Conservation (phyloP, 1,284 basidiomycete species). For the Trichosporon inkin region DNA sequence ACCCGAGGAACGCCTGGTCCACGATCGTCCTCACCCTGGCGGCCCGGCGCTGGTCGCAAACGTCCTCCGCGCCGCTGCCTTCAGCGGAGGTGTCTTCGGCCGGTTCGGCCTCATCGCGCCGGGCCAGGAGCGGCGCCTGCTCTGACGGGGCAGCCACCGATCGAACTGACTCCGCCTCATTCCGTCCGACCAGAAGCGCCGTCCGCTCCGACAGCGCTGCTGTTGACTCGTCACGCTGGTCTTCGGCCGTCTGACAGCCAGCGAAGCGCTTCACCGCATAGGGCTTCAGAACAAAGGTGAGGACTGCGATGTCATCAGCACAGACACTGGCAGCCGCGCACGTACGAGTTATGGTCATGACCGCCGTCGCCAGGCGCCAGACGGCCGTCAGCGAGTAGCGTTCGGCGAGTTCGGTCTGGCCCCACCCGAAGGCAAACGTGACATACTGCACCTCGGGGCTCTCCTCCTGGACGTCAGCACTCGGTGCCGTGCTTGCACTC, state of each 20-base stretch:
- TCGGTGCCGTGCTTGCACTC: background rate
- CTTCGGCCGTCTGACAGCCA: background rate
- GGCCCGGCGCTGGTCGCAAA: background rate
- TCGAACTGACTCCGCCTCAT: no score
- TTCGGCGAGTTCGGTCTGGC: background rate
- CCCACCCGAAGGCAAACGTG: constrained; percentile 7
- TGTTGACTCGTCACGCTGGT: background rate
- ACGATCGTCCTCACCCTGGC: background rate
- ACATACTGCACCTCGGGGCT: constrained; percentile 5
- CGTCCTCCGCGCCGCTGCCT: background rate
- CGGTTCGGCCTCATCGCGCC: background rate
- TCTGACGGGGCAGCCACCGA: background rate
- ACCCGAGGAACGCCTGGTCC: background rate
- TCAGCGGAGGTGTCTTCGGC: background rate
- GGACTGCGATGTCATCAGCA: background rate
- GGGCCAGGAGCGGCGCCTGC: background rate
- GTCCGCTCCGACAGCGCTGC: background rate
- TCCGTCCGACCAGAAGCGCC: background rate
- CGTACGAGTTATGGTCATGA: background rate
- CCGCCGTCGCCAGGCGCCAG: background rate
- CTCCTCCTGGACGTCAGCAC: background rate
- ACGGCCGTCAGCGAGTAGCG: background rate
- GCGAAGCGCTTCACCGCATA: background rate
- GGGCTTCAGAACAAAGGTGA: background rate
- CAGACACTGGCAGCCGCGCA: background rate